Evolutionary conservation across 2,329 filamentous ascomycete genomes (phyloP).

Genomic region (Aspergillus fructus): DNA sequence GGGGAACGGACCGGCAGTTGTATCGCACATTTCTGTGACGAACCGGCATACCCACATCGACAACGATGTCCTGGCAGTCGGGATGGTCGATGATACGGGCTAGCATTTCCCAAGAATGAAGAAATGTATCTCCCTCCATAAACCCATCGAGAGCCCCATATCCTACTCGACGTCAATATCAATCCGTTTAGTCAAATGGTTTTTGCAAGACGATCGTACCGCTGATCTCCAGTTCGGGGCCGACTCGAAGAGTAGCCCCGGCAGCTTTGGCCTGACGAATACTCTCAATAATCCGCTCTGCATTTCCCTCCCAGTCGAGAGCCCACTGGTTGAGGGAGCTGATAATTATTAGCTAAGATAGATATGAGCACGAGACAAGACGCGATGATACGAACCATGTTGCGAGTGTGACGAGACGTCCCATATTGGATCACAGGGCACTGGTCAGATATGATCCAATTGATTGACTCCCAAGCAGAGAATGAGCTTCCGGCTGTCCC

Average conservation of each 20-base stretch:
- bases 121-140: slow-evolving; percentile 57
- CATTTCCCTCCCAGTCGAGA: slow-evolving; percentile 65
- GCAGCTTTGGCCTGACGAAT: slow-evolving; percentile 60
- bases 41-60: slow-evolving; percentile 64
- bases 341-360: slow-evolving; percentile 12
- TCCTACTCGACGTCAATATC: slow-evolving; percentile 17
- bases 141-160: slow-evolving; percentile 70
- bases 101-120: slow-evolving; percentile 64
- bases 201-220: slow-evolving; percentile 33
- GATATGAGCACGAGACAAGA: background rate
- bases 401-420: slow-evolving; percentile 44
- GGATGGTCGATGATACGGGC: slow-evolving; percentile 60
- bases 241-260: slow-evolving; percentile 62
- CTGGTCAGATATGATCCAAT: background rate
- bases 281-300: slow-evolving; percentile 62
- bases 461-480: background rate
- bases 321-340: slow-evolving; percentile 49
- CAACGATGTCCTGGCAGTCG: slow-evolving; percentile 63
- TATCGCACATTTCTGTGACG: slow-evolving; percentile 62
- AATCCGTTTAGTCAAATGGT: background rate
- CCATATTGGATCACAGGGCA: slow-evolving; percentile 27
- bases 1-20: slow-evolving; percentile 54
- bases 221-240: slow-evolving; percentile 56
- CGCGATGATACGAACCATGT: slow-evolving; percentile 35
- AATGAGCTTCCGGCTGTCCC: background rate